These are phyloP conservation scores for Heterobasidion parviporum DNA, from an alignment of 1,284 basidiomycete species.

Conservation along the genomic window DNA sequence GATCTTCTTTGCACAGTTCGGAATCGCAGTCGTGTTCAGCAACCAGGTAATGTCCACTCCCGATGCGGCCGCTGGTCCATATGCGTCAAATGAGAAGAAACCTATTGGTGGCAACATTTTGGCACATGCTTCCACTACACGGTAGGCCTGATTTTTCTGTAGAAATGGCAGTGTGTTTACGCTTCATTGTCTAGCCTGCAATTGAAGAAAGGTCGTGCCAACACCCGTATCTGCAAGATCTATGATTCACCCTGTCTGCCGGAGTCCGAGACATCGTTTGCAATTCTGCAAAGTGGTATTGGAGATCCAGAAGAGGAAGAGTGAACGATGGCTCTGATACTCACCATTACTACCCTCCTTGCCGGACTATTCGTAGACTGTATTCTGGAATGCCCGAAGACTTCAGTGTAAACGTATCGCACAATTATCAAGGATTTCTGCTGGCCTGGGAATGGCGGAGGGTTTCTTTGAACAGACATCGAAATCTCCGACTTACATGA, in stretches of 20 bases:
- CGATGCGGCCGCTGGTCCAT: constrained; percentile 87
- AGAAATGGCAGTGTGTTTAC: too few species aligned
- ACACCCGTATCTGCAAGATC: constrained; percentile 93
- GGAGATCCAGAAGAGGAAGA: constrained; percentile 87
- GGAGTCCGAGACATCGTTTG: constrained; percentile 94
- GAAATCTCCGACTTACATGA: too few species aligned
- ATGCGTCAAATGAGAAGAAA: constrained; percentile 90
- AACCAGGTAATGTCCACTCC: constrained; percentile 99
- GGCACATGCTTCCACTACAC: constrained; percentile 92
- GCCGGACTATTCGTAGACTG: neutral
- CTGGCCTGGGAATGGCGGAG: too few species aligned
- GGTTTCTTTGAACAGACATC: too few species aligned
- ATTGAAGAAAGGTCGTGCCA: constrained; percentile 88
- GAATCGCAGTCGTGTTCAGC: constrained; percentile 94
- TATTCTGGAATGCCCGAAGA: neutral
- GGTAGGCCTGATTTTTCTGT: constrained; percentile 32
- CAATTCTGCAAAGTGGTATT: constrained; percentile 84
- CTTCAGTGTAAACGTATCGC: too few species aligned
- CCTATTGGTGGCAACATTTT: constrained; percentile 97
- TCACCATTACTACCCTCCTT: neutral
- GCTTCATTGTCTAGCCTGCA: constrained; percentile 51
- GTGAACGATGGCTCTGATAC: constrained; percentile 11
- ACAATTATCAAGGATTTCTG: too few species aligned
- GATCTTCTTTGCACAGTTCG: constrained; percentile 56
- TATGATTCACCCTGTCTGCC: constrained; percentile 98